Conservation (phyloP, 345 rosid species). For the Gossypium australe region DNA sequence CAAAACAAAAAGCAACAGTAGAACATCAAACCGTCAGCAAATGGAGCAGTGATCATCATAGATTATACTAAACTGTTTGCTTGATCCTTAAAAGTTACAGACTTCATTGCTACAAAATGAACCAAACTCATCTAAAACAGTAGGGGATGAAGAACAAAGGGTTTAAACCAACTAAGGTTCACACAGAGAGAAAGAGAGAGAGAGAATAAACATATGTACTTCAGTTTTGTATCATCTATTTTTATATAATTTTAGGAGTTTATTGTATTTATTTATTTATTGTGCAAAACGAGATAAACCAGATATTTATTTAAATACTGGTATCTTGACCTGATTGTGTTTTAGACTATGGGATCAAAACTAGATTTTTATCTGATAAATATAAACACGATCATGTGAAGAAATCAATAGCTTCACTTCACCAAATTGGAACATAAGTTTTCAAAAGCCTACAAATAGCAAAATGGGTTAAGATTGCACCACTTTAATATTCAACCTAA, state of each 20-base stretch:
- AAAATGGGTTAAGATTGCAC: neutral
- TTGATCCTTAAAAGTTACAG: neutral
- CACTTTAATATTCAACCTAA: neutral
- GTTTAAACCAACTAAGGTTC: neutral
- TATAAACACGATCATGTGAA: neutral
- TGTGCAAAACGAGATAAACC: neutral
- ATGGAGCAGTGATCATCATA: neutral
- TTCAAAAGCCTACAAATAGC: too few relatives aligned
- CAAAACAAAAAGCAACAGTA: neutral
- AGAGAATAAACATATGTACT: neutral
- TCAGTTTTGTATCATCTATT: neutral
- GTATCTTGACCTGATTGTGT: neutral
- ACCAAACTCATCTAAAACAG: neutral
- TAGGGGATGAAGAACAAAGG: neutral
- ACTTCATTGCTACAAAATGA: neutral
- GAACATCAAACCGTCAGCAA: neutral
- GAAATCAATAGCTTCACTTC: too few relatives aligned
- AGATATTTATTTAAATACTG: neutral
- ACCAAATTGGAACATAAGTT: too few relatives aligned
- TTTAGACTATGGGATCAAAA: neutral
- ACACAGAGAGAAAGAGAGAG: neutral
- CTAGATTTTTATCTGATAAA: neutral
- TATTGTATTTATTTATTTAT: neutral
- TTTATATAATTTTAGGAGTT: neutral
- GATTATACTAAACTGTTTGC: neutral